Percentiles rank a stretch among this genome's conserved stretches.
These are phyloP conservation scores for Suzukiozyma palmioleophila DNA, from an alignment of 1,139 yeast species.

Conservation along the genomic window DNA sequence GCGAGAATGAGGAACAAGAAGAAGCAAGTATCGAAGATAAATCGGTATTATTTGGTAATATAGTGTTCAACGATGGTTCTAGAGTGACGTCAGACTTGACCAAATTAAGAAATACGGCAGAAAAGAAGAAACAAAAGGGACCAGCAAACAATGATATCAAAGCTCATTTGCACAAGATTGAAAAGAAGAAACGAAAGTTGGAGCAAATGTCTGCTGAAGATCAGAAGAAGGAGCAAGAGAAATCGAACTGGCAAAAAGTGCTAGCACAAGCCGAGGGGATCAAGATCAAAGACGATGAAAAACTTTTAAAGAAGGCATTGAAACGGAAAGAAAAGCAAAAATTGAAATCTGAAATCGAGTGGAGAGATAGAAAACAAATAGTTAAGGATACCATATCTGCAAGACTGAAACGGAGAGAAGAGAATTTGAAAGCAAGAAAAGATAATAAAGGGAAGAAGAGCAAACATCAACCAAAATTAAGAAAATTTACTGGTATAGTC, in stretches of 20 bases:
- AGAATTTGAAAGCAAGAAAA: slow-evolving; percentile 75
- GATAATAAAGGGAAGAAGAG: slow-evolving; percentile 74
- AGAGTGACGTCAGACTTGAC: slow-evolving; percentile 74
- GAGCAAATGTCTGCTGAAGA: slow-evolving; percentile 61
- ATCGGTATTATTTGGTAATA: slow-evolving; percentile 72
- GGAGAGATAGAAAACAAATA: slow-evolving; percentile 79
- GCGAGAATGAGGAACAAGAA: slow-evolving; percentile 34
- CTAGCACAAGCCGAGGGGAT: slow-evolving; percentile 85
- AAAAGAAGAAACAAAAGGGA: slow-evolving; percentile 62
- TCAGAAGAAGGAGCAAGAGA: slow-evolving; percentile 56
- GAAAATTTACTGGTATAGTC: slow-evolving; percentile 59
- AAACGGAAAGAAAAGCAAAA: slow-evolving; percentile 78
- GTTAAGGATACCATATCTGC: slow-evolving; percentile 74
- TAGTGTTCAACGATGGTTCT: slow-evolving; percentile 79
- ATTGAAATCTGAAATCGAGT: slow-evolving; percentile 76
- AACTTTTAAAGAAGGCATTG: slow-evolving; percentile 76
- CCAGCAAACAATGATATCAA: slow-evolving; percentile 82
- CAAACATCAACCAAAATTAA: slow-evolving; percentile 65
- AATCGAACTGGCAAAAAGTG: slow-evolving; percentile 81
- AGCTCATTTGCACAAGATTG: slow-evolving; percentile 76
- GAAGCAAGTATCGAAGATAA: slow-evolving; percentile 29
- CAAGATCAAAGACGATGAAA: slow-evolving; percentile 86
- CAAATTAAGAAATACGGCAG: slow-evolving; percentile 48
- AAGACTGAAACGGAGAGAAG: slow-evolving; percentile 81
- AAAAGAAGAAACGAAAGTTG: slow-evolving; percentile 65